phyloP scores from a whole-genome alignment of 2,329 filamentous ascomycete species.

The Lachnellula suecica region DNA sequence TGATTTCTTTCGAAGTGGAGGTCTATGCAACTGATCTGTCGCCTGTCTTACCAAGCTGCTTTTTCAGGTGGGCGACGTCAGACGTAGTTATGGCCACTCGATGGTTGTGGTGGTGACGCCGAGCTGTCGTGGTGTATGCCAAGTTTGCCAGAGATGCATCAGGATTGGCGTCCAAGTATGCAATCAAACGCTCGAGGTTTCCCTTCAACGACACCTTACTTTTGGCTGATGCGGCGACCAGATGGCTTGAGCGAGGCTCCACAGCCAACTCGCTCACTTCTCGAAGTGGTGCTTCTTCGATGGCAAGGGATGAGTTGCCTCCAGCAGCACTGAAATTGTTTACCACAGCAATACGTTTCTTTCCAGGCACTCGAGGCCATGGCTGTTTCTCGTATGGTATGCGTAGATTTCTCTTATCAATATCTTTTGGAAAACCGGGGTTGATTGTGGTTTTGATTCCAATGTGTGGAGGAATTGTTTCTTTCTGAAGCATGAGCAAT shows the following conservation, averaged over 20 bases:
- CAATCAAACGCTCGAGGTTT: constrained; percentile 13
- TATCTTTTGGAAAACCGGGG: constrained; percentile 26
- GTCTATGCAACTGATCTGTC: neutral
- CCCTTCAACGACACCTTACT: constrained; percentile 9
- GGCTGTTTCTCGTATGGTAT: constrained; percentile 12
- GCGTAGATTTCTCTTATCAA: constrained; percentile 47
- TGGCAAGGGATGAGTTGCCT: constrained; percentile 20
- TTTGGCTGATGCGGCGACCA: constrained; percentile 48
- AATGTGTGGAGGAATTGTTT: constrained; percentile 22
- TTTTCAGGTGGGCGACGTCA: constrained; percentile 26
- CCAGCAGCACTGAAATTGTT: constrained; percentile 48
- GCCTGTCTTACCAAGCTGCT: constrained; percentile 35
- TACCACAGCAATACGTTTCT: constrained; percentile 40
- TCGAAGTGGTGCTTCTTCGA: constrained; percentile 26
- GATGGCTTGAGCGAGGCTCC: constrained; percentile 40
- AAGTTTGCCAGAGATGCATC: constrained; percentile 11
- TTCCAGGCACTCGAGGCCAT: constrained; percentile 26
- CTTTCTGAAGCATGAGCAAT: constrained; percentile 24
- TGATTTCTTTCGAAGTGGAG: neutral
- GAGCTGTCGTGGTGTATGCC: constrained; percentile 28
- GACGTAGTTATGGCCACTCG: constrained; percentile 47
- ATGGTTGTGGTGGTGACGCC: constrained; percentile 57
- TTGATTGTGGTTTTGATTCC: constrained; percentile 31
- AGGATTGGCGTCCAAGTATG: constrained; percentile 13
- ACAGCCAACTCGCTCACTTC: constrained; percentile 28